Evolutionary conservation across 768 basidiomycete species (phyloP).

Genomic region (Porphyrellus cyaneotinctus): DNA sequence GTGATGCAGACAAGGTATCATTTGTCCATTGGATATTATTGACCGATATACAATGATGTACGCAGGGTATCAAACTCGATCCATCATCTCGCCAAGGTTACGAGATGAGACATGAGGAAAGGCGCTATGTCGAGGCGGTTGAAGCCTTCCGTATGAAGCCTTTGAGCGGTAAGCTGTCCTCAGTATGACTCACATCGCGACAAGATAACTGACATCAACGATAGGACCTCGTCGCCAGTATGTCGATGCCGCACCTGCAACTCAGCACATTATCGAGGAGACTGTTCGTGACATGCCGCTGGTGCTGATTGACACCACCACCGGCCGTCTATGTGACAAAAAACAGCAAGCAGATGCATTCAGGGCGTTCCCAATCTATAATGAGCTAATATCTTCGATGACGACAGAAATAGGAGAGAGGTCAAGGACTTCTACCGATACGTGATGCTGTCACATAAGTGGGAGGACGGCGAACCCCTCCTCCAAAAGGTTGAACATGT

Average conservation of each 20-base stretch:
- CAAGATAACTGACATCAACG: neutral
- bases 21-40: too few relatives aligned
- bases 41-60: too few relatives aligned
- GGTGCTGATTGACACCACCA: neutral
- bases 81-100: slow-evolving; percentile 3
- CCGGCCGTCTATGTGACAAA: neutral
- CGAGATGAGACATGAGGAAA: slow-evolving; percentile 1
- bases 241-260: neutral
- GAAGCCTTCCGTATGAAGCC: neutral
- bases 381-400: neutral
- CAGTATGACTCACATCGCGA: neutral
- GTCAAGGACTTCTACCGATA: neutral
- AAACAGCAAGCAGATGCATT: neutral
- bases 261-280: neutral
- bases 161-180: neutral
- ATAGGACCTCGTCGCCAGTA: neutral
- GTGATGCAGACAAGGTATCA: too few relatives aligned
- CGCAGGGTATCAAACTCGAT: neutral
- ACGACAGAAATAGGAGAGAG: neutral
- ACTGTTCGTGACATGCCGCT: neutral
- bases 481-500: neutral
- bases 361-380: neutral
- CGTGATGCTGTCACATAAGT: neutral
- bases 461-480: neutral
- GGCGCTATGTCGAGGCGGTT: neutral